These are phyloP conservation scores for Botrytis cinerea DNA, from an alignment of 2,329 filamentous ascomycete species.

Conservation along the genomic window DNA sequence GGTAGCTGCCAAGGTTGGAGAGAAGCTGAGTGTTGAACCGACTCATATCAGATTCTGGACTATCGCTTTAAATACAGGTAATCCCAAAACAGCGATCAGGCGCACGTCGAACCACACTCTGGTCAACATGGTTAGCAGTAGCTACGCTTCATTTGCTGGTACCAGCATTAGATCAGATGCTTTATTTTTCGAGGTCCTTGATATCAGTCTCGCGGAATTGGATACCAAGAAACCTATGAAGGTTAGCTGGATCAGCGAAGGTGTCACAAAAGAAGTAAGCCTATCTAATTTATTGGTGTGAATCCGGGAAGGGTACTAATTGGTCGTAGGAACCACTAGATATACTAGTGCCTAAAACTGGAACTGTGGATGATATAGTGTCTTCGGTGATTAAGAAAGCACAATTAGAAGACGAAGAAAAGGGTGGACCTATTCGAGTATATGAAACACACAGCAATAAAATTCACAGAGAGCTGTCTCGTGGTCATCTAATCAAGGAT, in stretches of 20 bases:
- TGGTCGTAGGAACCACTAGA: slow-evolving; percentile 69
- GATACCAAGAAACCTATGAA: slow-evolving; percentile 90
- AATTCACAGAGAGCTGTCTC: slow-evolving; percentile 74
- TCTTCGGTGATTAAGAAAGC: slow-evolving; percentile 77
- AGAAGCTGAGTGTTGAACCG: slow-evolving; percentile 72
- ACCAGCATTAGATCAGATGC: slow-evolving; percentile 72
- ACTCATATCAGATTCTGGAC: slow-evolving; percentile 93
- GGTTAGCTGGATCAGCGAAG: slow-evolving; percentile 82
- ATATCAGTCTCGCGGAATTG: slow-evolving; percentile 89
- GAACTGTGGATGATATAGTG: slow-evolving; percentile 76
- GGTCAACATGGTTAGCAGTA: slow-evolving; percentile 73
- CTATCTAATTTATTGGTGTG: not conserved
- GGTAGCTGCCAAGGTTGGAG: slow-evolving; percentile 79
- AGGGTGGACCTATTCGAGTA: slow-evolving; percentile 70
- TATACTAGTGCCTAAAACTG: slow-evolving; percentile 84
- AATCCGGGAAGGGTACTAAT: slow-evolving; percentile 33
- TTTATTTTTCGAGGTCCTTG: slow-evolving; percentile 88
- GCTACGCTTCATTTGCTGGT: slow-evolving; percentile 70
- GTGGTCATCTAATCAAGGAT: slow-evolving; percentile 72
- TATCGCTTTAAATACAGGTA: slow-evolving; percentile 73
- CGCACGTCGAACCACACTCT: slow-evolving; percentile 68
- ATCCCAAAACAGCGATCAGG: slow-evolving; percentile 77
- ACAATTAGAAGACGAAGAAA: slow-evolving; percentile 71
- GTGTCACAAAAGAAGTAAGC: slow-evolving; percentile 83
- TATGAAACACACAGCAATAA: slow-evolving; percentile 84